phyloP scores from a whole-genome alignment of 2,329 filamentous ascomycete genomes.

The Graphilbum fragrans region DNA sequence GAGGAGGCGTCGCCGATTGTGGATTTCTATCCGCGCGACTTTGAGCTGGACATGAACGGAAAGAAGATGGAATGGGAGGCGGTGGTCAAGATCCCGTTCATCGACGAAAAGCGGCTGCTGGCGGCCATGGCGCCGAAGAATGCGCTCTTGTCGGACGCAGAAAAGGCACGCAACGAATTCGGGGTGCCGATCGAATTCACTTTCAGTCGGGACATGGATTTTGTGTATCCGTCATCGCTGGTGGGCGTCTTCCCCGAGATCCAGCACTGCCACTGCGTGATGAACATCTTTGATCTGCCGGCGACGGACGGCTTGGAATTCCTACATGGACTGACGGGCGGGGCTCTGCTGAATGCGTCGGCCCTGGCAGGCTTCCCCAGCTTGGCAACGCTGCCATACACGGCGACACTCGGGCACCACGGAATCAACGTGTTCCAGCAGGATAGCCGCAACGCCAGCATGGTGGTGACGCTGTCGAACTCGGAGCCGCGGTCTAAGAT shows the following conservation, averaged over 20 bases:
- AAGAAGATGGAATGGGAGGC: slow-evolving; percentile 99
- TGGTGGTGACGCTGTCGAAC: slow-evolving; percentile 75
- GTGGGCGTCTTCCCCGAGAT: slow-evolving; percentile 86
- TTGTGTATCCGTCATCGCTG: slow-evolving; percentile 76
- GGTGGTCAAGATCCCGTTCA: slow-evolving; percentile 97
- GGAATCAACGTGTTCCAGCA: slow-evolving; percentile 92
- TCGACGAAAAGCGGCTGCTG: slow-evolving; percentile 79
- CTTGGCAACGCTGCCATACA: slow-evolving; percentile 73
- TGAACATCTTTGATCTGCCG: slow-evolving; percentile 93
- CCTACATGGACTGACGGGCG: slow-evolving; percentile 70
- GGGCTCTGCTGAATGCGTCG: slow-evolving; percentile 66
- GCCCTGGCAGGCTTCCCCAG: slow-evolving; percentile 93
- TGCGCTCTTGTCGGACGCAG: slow-evolving; percentile 59
- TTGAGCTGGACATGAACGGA: slow-evolving; percentile 97
- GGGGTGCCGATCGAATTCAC: slow-evolving; percentile 90
- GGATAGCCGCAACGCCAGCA: slow-evolving; percentile 92
- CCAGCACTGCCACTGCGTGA: slow-evolving; percentile 74
- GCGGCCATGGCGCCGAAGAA: slow-evolving; percentile 80
- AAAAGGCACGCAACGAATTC: slow-evolving; percentile 78
- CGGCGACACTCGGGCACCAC: slow-evolving; percentile 71
- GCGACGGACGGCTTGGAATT: slow-evolving; percentile 82
- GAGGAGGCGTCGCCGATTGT: slow-evolving; percentile 82
- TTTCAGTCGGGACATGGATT: slow-evolving; percentile 66
- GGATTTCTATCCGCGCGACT: slow-evolving; percentile 95
- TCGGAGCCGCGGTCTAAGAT: slow-evolving; percentile 59